Percentiles rank a stretch among this genome's conserved stretches.
Conservation (phyloP, 768 basidiomycete species). For the Boletus eberwhitei region DNA sequence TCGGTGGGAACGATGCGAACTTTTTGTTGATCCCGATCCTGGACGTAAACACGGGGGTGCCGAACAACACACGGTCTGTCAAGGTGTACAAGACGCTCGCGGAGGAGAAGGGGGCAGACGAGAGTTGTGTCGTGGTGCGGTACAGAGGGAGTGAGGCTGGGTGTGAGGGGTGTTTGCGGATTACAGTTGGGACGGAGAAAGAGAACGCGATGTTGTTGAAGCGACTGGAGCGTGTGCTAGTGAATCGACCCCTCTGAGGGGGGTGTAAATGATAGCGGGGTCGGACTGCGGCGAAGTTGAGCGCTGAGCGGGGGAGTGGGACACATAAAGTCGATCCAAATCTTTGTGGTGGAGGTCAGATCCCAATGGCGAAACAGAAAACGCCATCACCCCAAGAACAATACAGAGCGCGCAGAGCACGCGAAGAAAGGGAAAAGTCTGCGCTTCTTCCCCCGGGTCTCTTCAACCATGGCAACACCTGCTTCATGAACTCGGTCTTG, state of each 20-base stretch:
- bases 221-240: conserved; percentile 45
- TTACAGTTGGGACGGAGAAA: conserved; percentile 81
- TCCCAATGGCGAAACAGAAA: conserved; percentile 49
- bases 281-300: background rate
- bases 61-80: conserved; percentile 60
- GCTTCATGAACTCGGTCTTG: conserved; percentile 94
- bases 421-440: conserved; percentile 59
- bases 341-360: background rate
- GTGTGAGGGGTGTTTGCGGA: conserved; percentile 81
- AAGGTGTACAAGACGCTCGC: conserved; percentile 79
- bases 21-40: conserved; percentile 83
- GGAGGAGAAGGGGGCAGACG: conserved; percentile 77
- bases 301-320: background rate
- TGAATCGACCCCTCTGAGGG: background rate
- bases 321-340: background rate
- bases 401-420: conserved; percentile 52
- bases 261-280: background rate
- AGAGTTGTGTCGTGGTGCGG: conserved; percentile 83
- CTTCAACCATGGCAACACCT: conserved; percentile 83
- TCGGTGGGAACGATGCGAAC: conserved; percentile 88
- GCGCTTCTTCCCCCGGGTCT: conserved; percentile 71
- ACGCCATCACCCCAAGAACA: conserved; percentile 59
- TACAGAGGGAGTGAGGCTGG: conserved; percentile 85
- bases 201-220: conserved; percentile 67
- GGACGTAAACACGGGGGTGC: conserved; percentile 34